Base-by-base conservation (phyloP, 2,329 filamentous ascomycete species). In the Chalaropsis thielavioides region DNA sequence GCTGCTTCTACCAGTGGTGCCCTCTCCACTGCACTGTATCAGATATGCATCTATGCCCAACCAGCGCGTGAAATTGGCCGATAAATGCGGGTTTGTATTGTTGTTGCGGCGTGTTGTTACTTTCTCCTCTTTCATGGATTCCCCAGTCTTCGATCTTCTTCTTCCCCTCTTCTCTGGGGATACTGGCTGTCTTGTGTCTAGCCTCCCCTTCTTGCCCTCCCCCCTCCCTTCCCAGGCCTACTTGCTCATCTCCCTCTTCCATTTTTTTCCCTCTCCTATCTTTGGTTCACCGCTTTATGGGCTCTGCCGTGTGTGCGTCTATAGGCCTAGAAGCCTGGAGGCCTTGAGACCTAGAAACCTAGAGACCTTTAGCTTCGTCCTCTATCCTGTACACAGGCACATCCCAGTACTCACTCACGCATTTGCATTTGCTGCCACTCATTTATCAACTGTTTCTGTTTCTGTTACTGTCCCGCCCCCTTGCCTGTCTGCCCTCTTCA, bases 21-120 rank as follows among this genome's bases (percentile, higher is more conserved):
- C 11, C 51, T 58, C 51, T 58, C 51, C 51, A 58, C 51, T 38
- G 51, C 51, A 58, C 51, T 38, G 51, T 58, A 58, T 58, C 51
- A 31, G 22, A 58, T 58, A 58, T 58, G 51, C 51, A 38, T 58
- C 51, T 58, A 58, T 58, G 51, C 51, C 51, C 51, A 58, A 58
- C 51, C 24, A 58, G 27, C 27, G 7, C 17, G 27, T 31, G 51
- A 17, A 58, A 10, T 58, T 27, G 51, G 24, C 51, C 27, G 15
- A 22, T 51, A 13, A 27, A 27, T 51, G 46, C 51, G 51, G 11
- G 13, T 17, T 58, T 58, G 24, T 35, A 17, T 35, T 58, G 51
- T 17, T 17, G 51, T 31, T 56, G 22, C 27, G 31, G 51, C 15
- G 31, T 6, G 51, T 17, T 31, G 27, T 58, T n/a, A 31, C 24